Percentiles rank a stretch among this genome's conserved stretches.
Evolutionary conservation across 805 yeast genomes (phyloP).

Genomic region (Pichia occidentalis): DNA sequence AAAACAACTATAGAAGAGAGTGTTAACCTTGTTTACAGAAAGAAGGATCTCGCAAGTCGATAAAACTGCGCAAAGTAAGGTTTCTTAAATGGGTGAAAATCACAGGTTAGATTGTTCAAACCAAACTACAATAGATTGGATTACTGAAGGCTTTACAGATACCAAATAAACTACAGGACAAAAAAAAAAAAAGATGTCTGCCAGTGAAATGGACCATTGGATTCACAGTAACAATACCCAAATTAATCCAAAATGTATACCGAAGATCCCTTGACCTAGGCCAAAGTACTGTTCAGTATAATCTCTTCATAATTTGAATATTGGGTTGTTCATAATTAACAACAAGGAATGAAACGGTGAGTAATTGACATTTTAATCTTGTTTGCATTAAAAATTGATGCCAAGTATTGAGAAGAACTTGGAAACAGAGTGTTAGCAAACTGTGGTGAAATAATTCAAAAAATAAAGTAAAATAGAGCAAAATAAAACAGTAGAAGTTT

Average conservation of each 20-base stretch:
- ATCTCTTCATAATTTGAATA: background rate
- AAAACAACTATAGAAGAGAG: background rate
- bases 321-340: constrained; percentile 8
- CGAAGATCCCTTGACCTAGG: constrained; percentile 17
- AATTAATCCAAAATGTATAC: constrained; percentile 1
- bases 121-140: background rate
- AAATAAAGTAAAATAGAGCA: background rate
- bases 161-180: background rate
- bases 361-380: constrained; percentile 62
- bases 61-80: too few relatives aligned
- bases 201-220: constrained; percentile 66
- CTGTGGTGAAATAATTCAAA: constrained; percentile 60
- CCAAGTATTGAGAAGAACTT: constrained; percentile 52
- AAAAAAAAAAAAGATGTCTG: constrained; percentile 32
- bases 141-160: background rate
- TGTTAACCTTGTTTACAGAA: too few relatives aligned
- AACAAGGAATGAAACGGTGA: constrained; percentile 46
- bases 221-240: constrained; percentile 30
- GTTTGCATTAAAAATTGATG: constrained; percentile 90
- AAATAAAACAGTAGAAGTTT: background rate
- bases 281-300: constrained; percentile 13
- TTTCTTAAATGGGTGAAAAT: too few relatives aligned
- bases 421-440: constrained; percentile 95
- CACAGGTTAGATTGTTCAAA: too few relatives aligned
- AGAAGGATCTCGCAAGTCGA: too few relatives aligned